phyloP scores from a whole-genome alignment of 257 asterid species.

The Coffea eugenioides region DNA sequence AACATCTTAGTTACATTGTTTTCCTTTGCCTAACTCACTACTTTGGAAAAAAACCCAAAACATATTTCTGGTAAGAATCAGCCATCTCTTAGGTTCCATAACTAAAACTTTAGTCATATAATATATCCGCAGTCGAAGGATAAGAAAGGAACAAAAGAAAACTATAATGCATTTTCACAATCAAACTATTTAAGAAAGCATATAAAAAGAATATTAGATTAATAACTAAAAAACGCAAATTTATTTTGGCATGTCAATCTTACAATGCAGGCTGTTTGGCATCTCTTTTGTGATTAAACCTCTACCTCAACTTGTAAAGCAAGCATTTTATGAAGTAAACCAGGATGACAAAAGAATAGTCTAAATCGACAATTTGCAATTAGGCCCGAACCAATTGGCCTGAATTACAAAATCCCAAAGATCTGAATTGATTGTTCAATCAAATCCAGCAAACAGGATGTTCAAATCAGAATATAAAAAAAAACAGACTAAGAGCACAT shows the following conservation, averaged over 20 bases:
- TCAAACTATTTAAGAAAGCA: not conserved
- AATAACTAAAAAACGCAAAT: not conserved
- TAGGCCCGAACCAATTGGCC: conserved; percentile 8
- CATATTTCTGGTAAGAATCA: not conserved
- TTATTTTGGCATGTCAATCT: not conserved
- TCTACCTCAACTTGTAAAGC: not conserved
- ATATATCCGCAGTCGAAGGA: not conserved
- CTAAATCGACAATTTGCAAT: not conserved
- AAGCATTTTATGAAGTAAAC: not conserved
- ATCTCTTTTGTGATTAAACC: not conserved
- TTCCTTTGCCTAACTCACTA: not conserved
- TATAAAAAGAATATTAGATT: not conserved
- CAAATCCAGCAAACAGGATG: not conserved
- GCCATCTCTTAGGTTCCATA: not conserved
- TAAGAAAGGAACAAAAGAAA: not conserved
- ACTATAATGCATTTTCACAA: not conserved
- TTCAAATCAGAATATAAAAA: not conserved
- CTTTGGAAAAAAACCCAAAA: not conserved
- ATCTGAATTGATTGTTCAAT: not conserved
- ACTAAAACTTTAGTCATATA: not conserved
- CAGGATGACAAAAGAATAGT: not conserved
- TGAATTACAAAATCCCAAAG: not conserved
- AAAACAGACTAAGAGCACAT: not conserved
- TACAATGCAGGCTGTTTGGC: not conserved
- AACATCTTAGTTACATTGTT: not conserved